Base-by-base conservation (phyloP, 1,284 basidiomycete species). In the Ganoderma resinaceum region DNA sequence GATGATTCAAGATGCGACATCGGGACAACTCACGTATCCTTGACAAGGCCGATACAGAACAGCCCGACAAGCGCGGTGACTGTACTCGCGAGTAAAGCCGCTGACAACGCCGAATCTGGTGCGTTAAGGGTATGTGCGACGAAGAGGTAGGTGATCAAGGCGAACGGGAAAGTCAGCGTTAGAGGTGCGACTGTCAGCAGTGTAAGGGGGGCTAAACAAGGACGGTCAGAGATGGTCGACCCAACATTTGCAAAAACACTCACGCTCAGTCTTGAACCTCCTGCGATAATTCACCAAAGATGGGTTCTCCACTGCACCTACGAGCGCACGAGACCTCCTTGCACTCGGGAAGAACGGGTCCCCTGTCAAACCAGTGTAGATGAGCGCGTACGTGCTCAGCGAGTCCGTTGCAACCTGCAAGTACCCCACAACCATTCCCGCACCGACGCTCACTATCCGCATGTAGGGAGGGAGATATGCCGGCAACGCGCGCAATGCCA, bases 291-390 rank as follows among this genome's bases (percentile, higher is more conserved):
- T 80, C 69, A 82, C 80, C 59, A 77, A 76, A 8, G 77, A 76
- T 62, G 80, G 71, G 57, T 74, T 77, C 73, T 83, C 83, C 3
- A 86, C 85, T 33, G 84, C 78, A 7, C 78, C 79, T 0, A 87
- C 87, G 63, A 95, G 80, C 42, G 86, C 90, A 66, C 83, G 83
- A 16, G 91, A 88, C 49, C 93, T 83, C 67, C 90, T 84, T 14
- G 95, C 94, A 69, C 90, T 91, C 8, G 86, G 85, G 85, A 94
- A 92, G 79, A 97, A 97, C 1, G 89, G 84, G 65, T 94, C 92
- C 0, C 95, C 96, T 0, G 94, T 96, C 68, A 98, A 82, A 0
- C 96, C 96, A 1, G 90, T 88, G 78, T 97, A 97, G 12, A 96
- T 87, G 38, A 97, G 83, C 16, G 93, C 94, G 74, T 95, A 92